phyloP scores from a whole-genome alignment of 352 stramenopile genomes.

The Phytophthora ohioensis region DNA sequence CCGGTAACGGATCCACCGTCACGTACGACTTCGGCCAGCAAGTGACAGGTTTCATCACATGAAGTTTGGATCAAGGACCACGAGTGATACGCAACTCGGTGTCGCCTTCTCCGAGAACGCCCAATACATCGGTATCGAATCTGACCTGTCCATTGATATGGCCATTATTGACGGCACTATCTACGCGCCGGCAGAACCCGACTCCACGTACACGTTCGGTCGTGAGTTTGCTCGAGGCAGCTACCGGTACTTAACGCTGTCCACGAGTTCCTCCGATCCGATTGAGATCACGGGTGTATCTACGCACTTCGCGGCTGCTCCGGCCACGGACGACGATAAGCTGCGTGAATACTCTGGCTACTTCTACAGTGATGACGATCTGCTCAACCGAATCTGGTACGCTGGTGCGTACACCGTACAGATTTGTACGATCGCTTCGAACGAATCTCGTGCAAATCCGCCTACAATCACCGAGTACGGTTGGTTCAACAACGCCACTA shows the following conservation, averaged over 20 bases:
- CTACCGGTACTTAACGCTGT: conserved; percentile 48
- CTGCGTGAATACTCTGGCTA: conserved; percentile 49
- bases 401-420: conserved; percentile 49
- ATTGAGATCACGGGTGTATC: conserved; percentile 40
- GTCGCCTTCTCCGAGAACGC: conserved; percentile 48
- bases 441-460: conserved; percentile 38
- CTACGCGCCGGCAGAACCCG: conserved; percentile 36
- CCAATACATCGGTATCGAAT: conserved; percentile 43
- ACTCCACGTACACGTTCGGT: conserved; percentile 42
- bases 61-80: conserved; percentile 36
- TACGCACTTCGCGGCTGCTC: conserved; percentile 46
- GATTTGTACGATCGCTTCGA: conserved; percentile 44
- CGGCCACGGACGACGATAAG: conserved; percentile 31
- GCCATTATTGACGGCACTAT: conserved; percentile 48
- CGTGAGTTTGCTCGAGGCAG: conserved; percentile 44
- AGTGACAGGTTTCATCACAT: conserved; percentile 42
- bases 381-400: conserved; percentile 56
- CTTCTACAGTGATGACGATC: conserved; percentile 51
- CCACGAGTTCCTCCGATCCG: conserved; percentile 23
- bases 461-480: conserved; percentile 41
- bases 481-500: conserved; percentile 49
- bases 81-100: conserved; percentile 27
- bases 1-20: conserved; percentile 41
- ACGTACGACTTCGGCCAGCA: conserved; percentile 52
- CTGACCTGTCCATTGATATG: conserved; percentile 48